Evolutionary conservation across 2,329 filamentous ascomycete genomes (phyloP), one percentile per base, ranked within the genome.

Genomic region (Knufia petricola): DNA sequence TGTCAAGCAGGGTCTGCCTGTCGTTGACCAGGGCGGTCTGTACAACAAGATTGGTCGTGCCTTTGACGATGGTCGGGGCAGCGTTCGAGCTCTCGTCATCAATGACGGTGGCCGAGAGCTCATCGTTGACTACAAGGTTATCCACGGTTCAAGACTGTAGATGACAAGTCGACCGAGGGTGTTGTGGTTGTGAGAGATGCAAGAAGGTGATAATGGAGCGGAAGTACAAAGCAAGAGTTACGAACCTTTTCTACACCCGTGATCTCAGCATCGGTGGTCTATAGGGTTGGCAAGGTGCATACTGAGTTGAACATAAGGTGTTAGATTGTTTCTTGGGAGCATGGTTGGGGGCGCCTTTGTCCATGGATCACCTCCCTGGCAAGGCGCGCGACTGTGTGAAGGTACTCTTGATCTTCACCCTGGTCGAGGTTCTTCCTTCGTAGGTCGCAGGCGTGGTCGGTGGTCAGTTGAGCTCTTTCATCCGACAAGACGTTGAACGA

Each of bases 111-210:
- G 88, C 62, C 82, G 84, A 63, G 92, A 98, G 81, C 82, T 98
- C 65, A 89, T 85, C 61, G 92, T 98, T 61, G 92, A 98, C 80
- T 92, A 94, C 82, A 96, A 95, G 85, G 85, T 94, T 66, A 85
- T 96, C 66, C 92, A 98, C 75, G 79, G 78, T 59, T 80, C 77
- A 57, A 73, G 78, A 62, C 69, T 82, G 71, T 82, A 81, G 28
- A 21, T 30, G 21, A 6, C 32, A 37, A 28, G n/a, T 12, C 4
- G 6, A 15, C 17, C 20, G 44, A 39, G 44, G 31, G 15, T 30
- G 44, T 7, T 47, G 44, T 28, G 32, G 32, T 47, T 47, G 32
- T 34, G 21, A 30, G 19, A 38, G 19, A 38, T 39, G 44, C 44
- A 47, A 39, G 44, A 34, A 3, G 32, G 44, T 47, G 44, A 38